Base-by-base conservation (phyloP, 164 flowering plant species). In the Umbilicus rupestris region DNA sequence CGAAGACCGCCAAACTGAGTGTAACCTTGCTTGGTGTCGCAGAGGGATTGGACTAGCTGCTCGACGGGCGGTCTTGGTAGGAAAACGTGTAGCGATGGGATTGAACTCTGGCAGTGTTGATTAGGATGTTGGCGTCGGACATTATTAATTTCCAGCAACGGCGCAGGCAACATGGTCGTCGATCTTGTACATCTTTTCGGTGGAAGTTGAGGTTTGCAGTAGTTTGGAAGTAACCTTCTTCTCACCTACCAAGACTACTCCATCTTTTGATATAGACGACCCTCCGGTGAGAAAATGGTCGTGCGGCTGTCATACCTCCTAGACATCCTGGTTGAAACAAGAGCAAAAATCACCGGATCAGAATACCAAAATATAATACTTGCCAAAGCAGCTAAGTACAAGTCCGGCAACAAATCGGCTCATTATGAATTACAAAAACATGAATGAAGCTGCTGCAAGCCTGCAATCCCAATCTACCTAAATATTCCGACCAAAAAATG, bases 31-130 rank as follows among this genome's bases (percentile, higher is more conserved):
- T 85, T 85, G 64, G 89, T 85, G 66, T 85, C 87, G 52, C 89
- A 83, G 3, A 83, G 79, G 46, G 89, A 85, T 68, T 85, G 89
- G 45, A 85, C 89, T 3, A 85, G 80, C 77, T 85, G 89, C 63
- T 85, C 89, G 31, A 85, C 89, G 24, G 89, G 89, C 89, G 89
- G 65, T 85, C 89, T 63, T 85, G 89, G 79, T 85, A 85, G 26
- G 82, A 68, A 65, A 31, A 81, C 7, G 86, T 73, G 52, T 83
- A 83, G 57, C 87, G 84, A 68, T 82, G 90, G 22, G 90, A 87
- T 72, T 85, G 87, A 68, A 83, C 81, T 66, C 90, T 66, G 3
- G 87, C 87, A 0, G 86, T 85, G 80, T 83, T 85, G 68, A 85
- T 81, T 1, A 85, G 79, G 64, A 85, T 85, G 79, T 85, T 85